A percentile compares a stretch with the other conserved stretches of the same genome.
Evolutionary conservation across 352 stramenopile genomes (phyloP).

Genomic region (Pythium coloratum): DNA sequence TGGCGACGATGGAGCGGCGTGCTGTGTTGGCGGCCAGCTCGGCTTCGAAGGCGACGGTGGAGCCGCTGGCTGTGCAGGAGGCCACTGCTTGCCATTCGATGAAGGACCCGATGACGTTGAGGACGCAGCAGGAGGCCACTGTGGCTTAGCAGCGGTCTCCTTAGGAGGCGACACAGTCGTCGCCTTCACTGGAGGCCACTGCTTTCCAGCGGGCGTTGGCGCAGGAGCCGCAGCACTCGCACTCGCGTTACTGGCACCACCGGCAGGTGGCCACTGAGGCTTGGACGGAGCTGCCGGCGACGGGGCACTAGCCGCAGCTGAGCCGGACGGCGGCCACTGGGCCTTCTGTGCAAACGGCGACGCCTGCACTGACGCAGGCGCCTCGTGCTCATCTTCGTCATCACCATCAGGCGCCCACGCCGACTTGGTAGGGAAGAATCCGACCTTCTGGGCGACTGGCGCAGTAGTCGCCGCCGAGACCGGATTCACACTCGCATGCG

Average conservation of each 20-base stretch:
- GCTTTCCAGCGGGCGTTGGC: constrained; percentile 5
- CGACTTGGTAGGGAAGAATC: constrained; percentile 22
- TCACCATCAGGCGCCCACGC: constrained; percentile 20
- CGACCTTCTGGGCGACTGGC: constrained; percentile 14
- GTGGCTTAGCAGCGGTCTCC: constrained; percentile 21
- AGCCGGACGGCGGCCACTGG: constrained; percentile 43
- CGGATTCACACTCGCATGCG: constrained; percentile 4
- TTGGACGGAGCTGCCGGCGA: constrained; percentile 26
- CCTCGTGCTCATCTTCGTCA: constrained; percentile 12
- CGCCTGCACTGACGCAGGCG: constrained; percentile 11
- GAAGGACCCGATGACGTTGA: constrained; percentile 8
- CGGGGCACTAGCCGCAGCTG: constrained; percentile 7
- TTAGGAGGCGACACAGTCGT: constrained; percentile 22
- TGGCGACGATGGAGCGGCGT: constrained; percentile 2
- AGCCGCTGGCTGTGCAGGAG: constrained; percentile 9
- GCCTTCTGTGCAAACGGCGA: constrained; percentile 50
- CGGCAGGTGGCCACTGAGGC: constrained; percentile 32
- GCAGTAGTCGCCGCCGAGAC: not conserved
- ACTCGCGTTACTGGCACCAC: constrained; percentile 2
- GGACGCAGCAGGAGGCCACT: constrained; percentile 42
- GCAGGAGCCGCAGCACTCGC: constrained; percentile 2
- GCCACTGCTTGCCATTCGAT: constrained; percentile 20
- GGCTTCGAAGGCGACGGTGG: constrained; percentile 29
- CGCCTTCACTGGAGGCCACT: constrained; percentile 24
- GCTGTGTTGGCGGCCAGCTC: constrained; percentile 31